A percentile compares a stretch with the other conserved stretches of the same genome.
These are phyloP conservation scores for Primulina eburnea DNA, from an alignment of 257 asterid species.

Conservation along the genomic window DNA sequence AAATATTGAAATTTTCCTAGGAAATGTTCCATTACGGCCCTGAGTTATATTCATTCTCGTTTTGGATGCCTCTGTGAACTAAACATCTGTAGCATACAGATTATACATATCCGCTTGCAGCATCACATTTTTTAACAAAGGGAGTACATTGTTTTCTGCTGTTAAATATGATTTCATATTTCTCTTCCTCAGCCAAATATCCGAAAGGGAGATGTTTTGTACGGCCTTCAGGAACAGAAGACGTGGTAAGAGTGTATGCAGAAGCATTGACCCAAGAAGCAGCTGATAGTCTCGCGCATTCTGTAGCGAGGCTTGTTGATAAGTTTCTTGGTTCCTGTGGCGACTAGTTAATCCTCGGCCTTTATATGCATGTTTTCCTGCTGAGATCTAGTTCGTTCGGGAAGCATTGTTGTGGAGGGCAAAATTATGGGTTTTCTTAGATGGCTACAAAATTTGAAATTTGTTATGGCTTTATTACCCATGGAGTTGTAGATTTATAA, in stretches of 20 bases:
- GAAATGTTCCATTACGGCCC: too few relatives aligned
- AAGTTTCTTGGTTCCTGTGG: constrained; percentile 47
- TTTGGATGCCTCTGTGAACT: background rate
- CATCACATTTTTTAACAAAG: background rate
- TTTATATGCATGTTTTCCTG: background rate
- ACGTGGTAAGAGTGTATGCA: constrained; percentile 85
- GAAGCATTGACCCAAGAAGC: constrained; percentile 79
- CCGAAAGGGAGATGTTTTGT: constrained; percentile 73
- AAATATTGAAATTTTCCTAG: background rate
- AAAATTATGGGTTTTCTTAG: background rate
- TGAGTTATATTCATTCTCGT: background rate
- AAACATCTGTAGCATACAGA: background rate
- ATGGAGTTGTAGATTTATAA: background rate
- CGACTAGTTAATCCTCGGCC: constrained; percentile 22
- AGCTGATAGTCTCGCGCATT: constrained; percentile 66
- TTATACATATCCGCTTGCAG: background rate
- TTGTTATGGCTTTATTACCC: background rate
- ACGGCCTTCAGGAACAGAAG: constrained; percentile 96
- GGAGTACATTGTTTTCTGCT: background rate
- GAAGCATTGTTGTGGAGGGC: background rate
- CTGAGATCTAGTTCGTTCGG: background rate
- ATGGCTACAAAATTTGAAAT: background rate
- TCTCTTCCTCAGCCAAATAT: constrained; percentile 53
- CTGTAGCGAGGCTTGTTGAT: constrained; percentile 66
- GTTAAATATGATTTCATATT: constrained; percentile 6